Conservation (phyloP, 345 rosid genomes). For the Orychophragmus violaceus region DNA sequence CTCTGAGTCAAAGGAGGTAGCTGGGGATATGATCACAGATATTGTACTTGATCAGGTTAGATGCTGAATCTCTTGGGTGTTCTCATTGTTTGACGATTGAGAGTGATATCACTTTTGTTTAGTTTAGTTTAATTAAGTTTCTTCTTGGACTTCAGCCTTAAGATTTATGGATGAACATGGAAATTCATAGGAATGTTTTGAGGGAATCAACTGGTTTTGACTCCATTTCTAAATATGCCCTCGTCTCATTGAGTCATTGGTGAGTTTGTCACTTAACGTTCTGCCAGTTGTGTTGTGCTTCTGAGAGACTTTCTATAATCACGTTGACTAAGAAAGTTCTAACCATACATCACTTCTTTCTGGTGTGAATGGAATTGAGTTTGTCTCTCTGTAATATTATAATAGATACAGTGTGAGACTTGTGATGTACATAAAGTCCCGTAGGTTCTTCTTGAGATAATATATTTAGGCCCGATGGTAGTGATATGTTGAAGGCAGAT, state of each 20-base stretch:
- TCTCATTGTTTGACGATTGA: not conserved
- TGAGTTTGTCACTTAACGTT: not conserved
- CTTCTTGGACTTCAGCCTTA: not conserved
- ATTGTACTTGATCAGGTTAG: conserved; percentile 86
- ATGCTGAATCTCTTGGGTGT: not conserved
- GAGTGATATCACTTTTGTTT: not conserved
- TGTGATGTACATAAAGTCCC: not conserved
- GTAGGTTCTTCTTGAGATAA: not conserved
- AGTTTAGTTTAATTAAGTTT: not conserved
- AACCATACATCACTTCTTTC: not conserved
- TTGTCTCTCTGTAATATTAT: not conserved
- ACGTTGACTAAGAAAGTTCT: not conserved
- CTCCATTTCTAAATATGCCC: not conserved
- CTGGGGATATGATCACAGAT: conserved; percentile 87
- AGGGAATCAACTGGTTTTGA: not conserved
- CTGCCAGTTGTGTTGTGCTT: not conserved
- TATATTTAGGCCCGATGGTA: not conserved
- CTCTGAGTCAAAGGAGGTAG: conserved; percentile 88
- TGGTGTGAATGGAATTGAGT: not conserved
- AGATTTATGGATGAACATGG: not conserved
- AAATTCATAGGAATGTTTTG: not conserved
- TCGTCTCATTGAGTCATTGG: not conserved
- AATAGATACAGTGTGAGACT: not conserved
- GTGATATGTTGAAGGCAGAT: not conserved
- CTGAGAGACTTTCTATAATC: not conserved